Evolutionary conservation across 305 asterid genomes (phyloP).

Genomic region (Withania somnifera): DNA sequence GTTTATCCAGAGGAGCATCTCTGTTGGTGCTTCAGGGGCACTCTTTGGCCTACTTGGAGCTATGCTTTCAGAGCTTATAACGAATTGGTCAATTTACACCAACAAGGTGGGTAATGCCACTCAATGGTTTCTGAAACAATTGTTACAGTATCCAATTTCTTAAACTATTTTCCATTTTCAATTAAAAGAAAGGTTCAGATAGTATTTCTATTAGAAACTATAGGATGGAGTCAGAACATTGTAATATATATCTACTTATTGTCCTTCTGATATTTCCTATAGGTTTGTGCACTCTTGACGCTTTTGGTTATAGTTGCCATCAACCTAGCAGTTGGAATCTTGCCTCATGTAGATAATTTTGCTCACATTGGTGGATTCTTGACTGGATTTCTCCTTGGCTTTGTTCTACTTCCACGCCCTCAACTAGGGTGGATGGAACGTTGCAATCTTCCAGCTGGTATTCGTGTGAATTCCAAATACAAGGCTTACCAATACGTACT

Average conservation of each 20-base stretch:
- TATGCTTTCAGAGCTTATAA: constrained; percentile 74
- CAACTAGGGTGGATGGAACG: constrained; percentile 84
- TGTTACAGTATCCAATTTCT: neutral
- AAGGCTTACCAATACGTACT: constrained; percentile 57
- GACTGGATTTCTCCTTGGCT: constrained; percentile 71
- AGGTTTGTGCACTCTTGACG: constrained; percentile 65
- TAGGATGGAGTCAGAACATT: neutral
- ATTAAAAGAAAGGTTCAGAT: neutral
- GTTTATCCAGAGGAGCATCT: constrained; percentile 40
- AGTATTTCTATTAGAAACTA: neutral
- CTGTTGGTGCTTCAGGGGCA: constrained; percentile 96
- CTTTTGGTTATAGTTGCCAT: constrained; percentile 51
- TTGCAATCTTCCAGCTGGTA: constrained; percentile 35
- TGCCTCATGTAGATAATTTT: constrained; percentile 75
- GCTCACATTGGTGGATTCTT: constrained; percentile 88
- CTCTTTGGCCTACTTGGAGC: constrained; percentile 94
- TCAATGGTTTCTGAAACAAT: neutral
- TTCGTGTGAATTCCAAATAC: constrained; percentile 45
- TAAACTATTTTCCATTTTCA: neutral
- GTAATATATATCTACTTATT: neutral
- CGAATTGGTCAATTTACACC: constrained; percentile 77
- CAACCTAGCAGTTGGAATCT: constrained; percentile 67
- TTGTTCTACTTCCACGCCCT: constrained; percentile 67
- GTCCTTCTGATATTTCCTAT: neutral
- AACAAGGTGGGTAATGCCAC: constrained; percentile 41